Evolutionary conservation across 495 filamentous ascomycete species (phyloP).

Genomic region (Lichenothelia convexa): DNA sequence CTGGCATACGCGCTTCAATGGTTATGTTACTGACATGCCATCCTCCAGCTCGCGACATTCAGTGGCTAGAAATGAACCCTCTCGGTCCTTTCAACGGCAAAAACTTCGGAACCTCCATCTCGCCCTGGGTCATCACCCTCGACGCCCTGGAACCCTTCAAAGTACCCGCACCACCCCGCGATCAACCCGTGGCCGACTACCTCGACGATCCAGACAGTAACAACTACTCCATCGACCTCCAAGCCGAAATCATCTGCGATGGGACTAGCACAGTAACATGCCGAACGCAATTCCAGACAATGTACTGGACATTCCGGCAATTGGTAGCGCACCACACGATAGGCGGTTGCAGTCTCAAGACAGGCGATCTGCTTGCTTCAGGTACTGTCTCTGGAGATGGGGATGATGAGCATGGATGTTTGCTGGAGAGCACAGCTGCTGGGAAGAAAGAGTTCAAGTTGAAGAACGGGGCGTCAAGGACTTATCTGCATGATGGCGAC

Average conservation of each 20-base stretch:
- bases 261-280: conserved; percentile 4
- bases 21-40: too few species aligned
- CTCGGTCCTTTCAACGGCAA: conserved; percentile 15
- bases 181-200: conserved; percentile 3
- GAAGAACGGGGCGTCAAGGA: not conserved
- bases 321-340: conserved; percentile 14
- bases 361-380: conserved; percentile 14
- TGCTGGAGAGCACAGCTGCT: not conserved
- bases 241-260: too few species aligned
- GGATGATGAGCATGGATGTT: not conserved
- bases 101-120: conserved; percentile 13
- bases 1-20: too few species aligned
- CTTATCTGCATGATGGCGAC: not conserved
- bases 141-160: conserved; percentile 14
- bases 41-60: conserved; percentile 14
- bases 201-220: not conserved
- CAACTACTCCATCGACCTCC: not conserved
- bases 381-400: conserved; percentile 16
- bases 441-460: not conserved
- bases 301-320: conserved; percentile 15
- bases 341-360: conserved; percentile 11
- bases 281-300: conserved; percentile 11
- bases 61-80: conserved; percentile 14
- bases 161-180: not conserved
- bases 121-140: conserved; percentile 13